Evolutionary conservation across 2,329 filamentous ascomycete species (phyloP), one percentile per base, ranked within the genome.

Genomic region (Arthrobotrys iridis): DNA sequence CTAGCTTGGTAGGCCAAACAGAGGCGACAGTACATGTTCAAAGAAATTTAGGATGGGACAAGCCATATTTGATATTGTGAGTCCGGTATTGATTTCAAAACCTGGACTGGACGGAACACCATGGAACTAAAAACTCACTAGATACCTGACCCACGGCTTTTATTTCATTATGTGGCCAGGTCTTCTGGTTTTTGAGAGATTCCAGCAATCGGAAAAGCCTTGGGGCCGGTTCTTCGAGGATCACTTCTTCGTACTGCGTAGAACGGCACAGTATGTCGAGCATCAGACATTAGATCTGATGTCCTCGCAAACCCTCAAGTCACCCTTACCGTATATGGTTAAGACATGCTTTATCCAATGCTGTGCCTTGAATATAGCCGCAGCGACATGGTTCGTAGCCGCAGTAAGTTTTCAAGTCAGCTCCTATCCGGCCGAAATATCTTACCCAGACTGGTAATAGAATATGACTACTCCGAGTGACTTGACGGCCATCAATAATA

Each of bases 401-500:
- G 71, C 71, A 15, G 71, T 75, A 64, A 26, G 71, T 45, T 28
- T 3, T 1, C 3, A n/a, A n/a, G n/a, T n/a, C n/a, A n/a, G n/a
- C n/a, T n/a, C n/a, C n/a, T n/a, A n/a, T n/a, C n/a, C n/a, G n/a
- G n/a, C n/a, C n/a, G n/a, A n/a, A n/a, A n/a, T n/a, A n/a, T n/a
- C n/a, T n/a, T n/a, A n/a, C n/a, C n/a, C n/a, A n/a, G n/a, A n/a
- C n/a, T 35, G 26, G 48, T 73, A 33, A 73, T 41, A 75, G 71
- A 68, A 75, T 45, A 75, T 75, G 71, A 75, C 71, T 1, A 68
- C 71, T 1, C 71, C 71, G 0, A 75, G 71, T 20, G 71, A 75
- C n/a, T 30, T 75, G 3, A 75, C 64, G 4, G 71, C 71, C 1
- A 75, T 75, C 18, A 75, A 75, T 22, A 75, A 75, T 50, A 75